Percentiles rank a stretch among this genome's conserved stretches.
These are phyloP conservation scores for Zygotorulaspora mrakii DNA, from an alignment of 1,139 yeast genomes.

Conservation along the genomic window DNA sequence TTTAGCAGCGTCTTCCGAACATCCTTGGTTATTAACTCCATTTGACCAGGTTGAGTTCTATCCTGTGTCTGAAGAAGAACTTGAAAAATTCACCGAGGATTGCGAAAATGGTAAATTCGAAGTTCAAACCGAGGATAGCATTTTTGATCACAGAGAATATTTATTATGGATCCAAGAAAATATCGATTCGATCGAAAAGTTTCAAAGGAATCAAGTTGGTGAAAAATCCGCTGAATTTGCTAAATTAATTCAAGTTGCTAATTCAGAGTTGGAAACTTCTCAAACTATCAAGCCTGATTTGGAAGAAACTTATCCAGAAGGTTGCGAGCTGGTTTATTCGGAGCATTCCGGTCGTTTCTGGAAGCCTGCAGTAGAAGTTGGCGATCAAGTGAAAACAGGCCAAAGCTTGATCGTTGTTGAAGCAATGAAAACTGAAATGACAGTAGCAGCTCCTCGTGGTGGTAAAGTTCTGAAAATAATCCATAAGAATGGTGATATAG, in stretches of 20 bases:
- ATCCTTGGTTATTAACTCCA: slow-evolving; percentile 88
- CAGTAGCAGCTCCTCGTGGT: slow-evolving; percentile 62
- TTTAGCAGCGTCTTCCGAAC: slow-evolving; percentile 62
- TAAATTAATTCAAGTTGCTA: slow-evolving; percentile 74
- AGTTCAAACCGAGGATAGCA: slow-evolving; percentile 70
- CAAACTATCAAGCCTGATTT: slow-evolving; percentile 43
- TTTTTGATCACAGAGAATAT: slow-evolving; percentile 79
- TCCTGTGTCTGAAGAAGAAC: slow-evolving; percentile 80
- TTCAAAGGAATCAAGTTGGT: slow-evolving; percentile 65
- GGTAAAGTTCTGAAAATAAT: slow-evolving; percentile 78
- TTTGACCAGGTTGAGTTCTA: slow-evolving; percentile 94
- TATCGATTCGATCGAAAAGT: slow-evolving; percentile 65
- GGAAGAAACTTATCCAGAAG: slow-evolving; percentile 60
- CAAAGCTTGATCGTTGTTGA: slow-evolving; percentile 86
- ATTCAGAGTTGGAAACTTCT: slow-evolving; percentile 61
- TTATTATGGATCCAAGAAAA: slow-evolving; percentile 73
- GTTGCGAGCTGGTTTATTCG: slow-evolving; percentile 80
- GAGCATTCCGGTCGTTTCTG: slow-evolving; percentile 96
- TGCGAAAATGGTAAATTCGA: slow-evolving; percentile 76
- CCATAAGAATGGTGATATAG: slow-evolving; percentile 89
- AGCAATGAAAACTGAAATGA: slow-evolving; percentile 98
- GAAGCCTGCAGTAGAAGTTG: slow-evolving; percentile 81
- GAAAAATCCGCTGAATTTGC: slow-evolving; percentile 84
- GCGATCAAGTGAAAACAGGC: slow-evolving; percentile 70
- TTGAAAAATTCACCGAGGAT: slow-evolving; percentile 67